Base-by-base conservation (phyloP, 2,329 filamentous ascomycete genomes). In the Botrytis galanthina region DNA sequence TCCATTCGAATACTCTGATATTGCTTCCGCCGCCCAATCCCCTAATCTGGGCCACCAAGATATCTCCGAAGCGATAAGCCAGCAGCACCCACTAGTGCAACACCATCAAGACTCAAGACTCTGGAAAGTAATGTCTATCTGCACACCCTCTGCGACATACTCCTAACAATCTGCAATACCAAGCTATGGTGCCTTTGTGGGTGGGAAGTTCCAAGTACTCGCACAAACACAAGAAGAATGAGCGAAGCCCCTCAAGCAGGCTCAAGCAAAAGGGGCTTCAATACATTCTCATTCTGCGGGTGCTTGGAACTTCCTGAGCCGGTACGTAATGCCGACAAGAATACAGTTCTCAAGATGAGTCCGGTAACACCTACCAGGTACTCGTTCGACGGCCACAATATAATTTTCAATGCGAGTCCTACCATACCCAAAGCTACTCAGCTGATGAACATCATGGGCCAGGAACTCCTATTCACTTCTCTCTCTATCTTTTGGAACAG, bases 1-100 rank as follows among this genome's bases (percentile, higher is more conserved):
- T 57, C 93, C 93, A 1, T 98, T 95, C n/a, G 95, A 98, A 78
- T 94, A 92, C 79, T 97, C 94, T 4, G 95, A 98, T 77, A 91
- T 97, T 10, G 97, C 91, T 6, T 97, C 94, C 29, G 93, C 91
- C n/a, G 90, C 93, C 35, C 92, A 91, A 37, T 98, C 95, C 32
- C 95, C 95, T 5, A 94, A 93, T 80, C 84, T 97, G 73, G 88
- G 88, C 42, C 92, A 92, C 77, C 87, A 92, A 74, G 94, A 98
- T 79, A 89, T 85, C 76, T 97, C 97, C 79, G 94, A 97, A 29
- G 83, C 86, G n/a, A 86, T 88, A 69, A 88, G 92, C 54, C 85
- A 89, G 75, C 87, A 91, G 72, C 91, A 93, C 74, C 98, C 95
- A 12, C 95, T 95, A 1, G 88, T 96, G 82, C 88, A 97, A 75